phyloP scores from a whole-genome alignment of 108 stramenopile genomes.

The Schizochytrium sp. region DNA sequence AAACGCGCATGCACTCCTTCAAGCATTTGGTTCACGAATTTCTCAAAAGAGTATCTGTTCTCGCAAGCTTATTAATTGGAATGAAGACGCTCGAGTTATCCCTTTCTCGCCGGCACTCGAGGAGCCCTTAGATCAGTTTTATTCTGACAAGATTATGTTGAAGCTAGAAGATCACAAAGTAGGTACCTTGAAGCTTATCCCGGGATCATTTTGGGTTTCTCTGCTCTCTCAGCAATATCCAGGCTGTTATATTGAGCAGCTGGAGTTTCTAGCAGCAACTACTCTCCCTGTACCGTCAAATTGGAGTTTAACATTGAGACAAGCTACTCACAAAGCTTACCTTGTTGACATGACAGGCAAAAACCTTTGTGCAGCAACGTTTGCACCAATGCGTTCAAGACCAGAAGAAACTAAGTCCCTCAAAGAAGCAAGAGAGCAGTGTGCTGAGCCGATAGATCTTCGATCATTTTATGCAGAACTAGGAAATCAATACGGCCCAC shows the following conservation, averaged over 20 bases:
- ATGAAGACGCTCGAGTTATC: not conserved
- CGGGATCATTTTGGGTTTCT: not conserved
- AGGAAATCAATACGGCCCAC: slow-evolving; percentile 1
- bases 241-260: not conserved
- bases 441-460: not conserved
- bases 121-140: not conserved
- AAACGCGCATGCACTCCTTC: slow-evolving; percentile 22
- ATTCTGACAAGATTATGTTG: not conserved
- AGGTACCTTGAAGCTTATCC: not conserved
- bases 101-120: not conserved
- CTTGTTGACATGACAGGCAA: too few relatives aligned
- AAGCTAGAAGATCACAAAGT: not conserved
- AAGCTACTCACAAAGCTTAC: too few relatives aligned
- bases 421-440: not conserved
- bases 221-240: not conserved
- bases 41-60: not conserved
- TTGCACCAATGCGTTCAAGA: too few relatives aligned
- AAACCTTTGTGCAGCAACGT: too few relatives aligned
- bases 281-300: not conserved
- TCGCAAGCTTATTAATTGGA: not conserved
- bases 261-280: not conserved
- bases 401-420: too few relatives aligned
- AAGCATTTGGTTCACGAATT: not conserved
- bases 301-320: not conserved
- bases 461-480: not conserved